Evolutionary conservation across 768 basidiomycete genomes (phyloP).

Genomic region (Lactarius akahatsu): DNA sequence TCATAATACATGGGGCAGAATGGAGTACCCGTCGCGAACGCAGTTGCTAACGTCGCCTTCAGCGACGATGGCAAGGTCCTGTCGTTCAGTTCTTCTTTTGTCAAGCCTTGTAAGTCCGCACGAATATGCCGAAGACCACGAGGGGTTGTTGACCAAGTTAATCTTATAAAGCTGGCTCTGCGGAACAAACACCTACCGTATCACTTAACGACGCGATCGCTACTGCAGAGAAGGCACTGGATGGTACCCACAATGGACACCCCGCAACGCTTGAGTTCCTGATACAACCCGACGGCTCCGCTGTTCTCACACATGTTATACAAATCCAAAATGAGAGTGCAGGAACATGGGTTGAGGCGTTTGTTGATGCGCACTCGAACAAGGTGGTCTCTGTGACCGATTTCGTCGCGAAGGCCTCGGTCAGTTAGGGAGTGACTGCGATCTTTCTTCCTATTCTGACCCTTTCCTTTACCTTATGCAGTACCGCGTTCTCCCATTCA

Average conservation of each 20-base stretch:
- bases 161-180: slow-evolving; percentile 21
- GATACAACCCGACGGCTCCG: slow-evolving; percentile 40
- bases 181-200: slow-evolving; percentile 40
- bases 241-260: slow-evolving; percentile 43
- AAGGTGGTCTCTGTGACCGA: slow-evolving; percentile 52
- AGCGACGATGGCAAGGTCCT: slow-evolving; percentile 42
- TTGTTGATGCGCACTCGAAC: slow-evolving; percentile 54
- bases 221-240: slow-evolving; percentile 40
- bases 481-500: slow-evolving; percentile 48
- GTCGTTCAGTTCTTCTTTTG: slow-evolving; percentile 48
- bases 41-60: slow-evolving; percentile 48
- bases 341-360: slow-evolving; percentile 43
- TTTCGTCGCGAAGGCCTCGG: slow-evolving; percentile 48
- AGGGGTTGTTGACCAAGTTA: neutral
- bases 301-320: slow-evolving; percentile 42
- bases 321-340: slow-evolving; percentile 44
- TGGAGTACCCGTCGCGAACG: slow-evolving; percentile 40
- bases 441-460: neutral
- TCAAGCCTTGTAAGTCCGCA: slow-evolving; percentile 40
- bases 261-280: slow-evolving; percentile 44
- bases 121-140: neutral
- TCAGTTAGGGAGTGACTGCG: slow-evolving; percentile 30
- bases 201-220: slow-evolving; percentile 39
- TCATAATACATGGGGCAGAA: slow-evolving; percentile 30
- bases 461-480: slow-evolving; percentile 20